Conservation (phyloP, 2,329 filamentous ascomycete genomes). For the Phialophora tarda region DNA sequence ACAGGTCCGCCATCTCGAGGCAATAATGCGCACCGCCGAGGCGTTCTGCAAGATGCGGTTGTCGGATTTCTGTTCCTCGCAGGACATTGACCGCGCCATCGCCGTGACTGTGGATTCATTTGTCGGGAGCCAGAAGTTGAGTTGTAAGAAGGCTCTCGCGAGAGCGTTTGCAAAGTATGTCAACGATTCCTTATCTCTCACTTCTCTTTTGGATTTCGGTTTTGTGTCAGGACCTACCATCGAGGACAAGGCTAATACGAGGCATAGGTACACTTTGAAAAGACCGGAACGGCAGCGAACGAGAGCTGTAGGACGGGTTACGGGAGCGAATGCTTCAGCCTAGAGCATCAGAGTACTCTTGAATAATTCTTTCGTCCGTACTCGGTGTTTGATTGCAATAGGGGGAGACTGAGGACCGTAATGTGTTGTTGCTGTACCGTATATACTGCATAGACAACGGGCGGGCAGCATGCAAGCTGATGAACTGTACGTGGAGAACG, state of each 20-base stretch:
- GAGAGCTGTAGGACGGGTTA: neutral
- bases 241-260: constrained; percentile 12
- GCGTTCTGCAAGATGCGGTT: constrained; percentile 97
- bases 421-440: neutral
- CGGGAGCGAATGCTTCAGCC: neutral
- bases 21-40: constrained; percentile 94
- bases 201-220: too few relatives aligned
- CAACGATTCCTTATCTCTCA: constrained; percentile 21
- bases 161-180: constrained; percentile 97
- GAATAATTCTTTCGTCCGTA: neutral
- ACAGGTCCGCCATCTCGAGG: constrained; percentile 94
- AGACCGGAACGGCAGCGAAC: constrained; percentile 20
- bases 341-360: neutral
- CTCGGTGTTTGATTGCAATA: neutral
- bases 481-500: neutral
- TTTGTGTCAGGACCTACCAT: too few relatives aligned
- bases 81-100: constrained; percentile 96
- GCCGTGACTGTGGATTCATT: constrained; percentile 96
- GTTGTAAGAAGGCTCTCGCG: constrained; percentile 93
- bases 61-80: constrained; percentile 88
- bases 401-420: neutral
- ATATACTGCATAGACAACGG: neutral
- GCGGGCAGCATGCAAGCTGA: neutral
- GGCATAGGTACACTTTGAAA: constrained; percentile 36
- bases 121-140: constrained; percentile 94